Base-by-base conservation (phyloP, 768 basidiomycete species). In the Kwoniella newhampshirensis region DNA sequence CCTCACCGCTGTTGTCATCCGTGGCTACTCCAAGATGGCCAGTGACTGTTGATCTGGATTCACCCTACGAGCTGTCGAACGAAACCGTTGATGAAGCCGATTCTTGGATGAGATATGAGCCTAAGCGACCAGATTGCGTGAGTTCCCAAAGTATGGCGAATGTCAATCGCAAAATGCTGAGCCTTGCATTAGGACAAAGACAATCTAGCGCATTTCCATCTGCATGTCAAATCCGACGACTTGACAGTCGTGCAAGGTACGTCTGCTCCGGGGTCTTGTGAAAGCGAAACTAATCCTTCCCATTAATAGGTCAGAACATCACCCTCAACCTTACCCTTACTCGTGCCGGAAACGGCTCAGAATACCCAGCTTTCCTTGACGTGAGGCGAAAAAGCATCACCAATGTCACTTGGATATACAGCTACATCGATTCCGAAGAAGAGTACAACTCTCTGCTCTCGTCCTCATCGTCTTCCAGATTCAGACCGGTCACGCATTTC, bases 341-440 rank as follows among this genome's bases (percentile, higher is more conserved):
- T 5, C 47, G 62, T 7, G 21, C 42, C 0, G 65, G 65, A 11
- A 67, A 63, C 45, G 65, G 65, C 4, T 43, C 39, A 4, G 62
- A 67, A 48, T 56, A 60, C 36, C 65, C 65, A 9, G 21, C 62
- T 0, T 51, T 40, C 52, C 26, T 67, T 12, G 28, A 62, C 15
- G 42, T 63, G 0, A 1, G n/a, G 9, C 44, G 21, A 8, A 21
- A 3, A n/a, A 56, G 27, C 20, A n/a, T 18, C 4, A 20, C 25
- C 8, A 53, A 59, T 23, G 17, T 56, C 12, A 46, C 42, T 20
- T 66, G 57, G 60, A 61, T 54, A 3, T 42, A 36, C 26, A 32
- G 51, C 11, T 55, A 32, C 40, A n/a, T 60, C 27, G 4, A 26
- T 9, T 21, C 54, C 20, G 43, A 54, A 2, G 43, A 56, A 20